Conservation (phyloP, 2,329 filamentous ascomycete species). For the Hypoxylon sp. region DNA sequence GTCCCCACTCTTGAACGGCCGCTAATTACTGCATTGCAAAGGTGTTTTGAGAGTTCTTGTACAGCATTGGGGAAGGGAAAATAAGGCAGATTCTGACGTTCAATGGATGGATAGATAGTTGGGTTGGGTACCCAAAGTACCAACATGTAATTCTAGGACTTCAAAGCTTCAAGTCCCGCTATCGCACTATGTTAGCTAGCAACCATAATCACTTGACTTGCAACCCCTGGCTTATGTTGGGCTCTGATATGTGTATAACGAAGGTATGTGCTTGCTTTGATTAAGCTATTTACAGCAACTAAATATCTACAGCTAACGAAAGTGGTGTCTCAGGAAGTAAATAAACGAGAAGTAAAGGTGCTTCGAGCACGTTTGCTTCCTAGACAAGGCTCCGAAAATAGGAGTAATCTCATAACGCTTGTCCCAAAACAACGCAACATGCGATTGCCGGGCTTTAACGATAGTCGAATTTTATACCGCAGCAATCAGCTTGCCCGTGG, state of each 20-base stretch:
- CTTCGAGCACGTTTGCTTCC: slow-evolving; percentile 16
- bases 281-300: slow-evolving; percentile 23
- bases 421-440: background rate
- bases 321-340: slow-evolving; percentile 1
- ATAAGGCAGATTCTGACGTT: slow-evolving; percentile 13
- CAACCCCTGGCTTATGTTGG: too few relatives aligned
- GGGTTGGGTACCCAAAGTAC: slow-evolving; percentile 29
- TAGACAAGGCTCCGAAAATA: background rate
- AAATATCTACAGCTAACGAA: slow-evolving; percentile 31
- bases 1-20: slow-evolving; percentile 4
- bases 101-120: slow-evolving; percentile 28
- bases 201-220: background rate
- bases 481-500: slow-evolving; percentile 55
- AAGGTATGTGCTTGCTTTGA: slow-evolving; percentile 15
- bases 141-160: slow-evolving; percentile 19
- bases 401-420: background rate
- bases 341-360: slow-evolving; percentile 23
- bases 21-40: slow-evolving; percentile 32
- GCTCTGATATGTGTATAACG: background rate
- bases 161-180: background rate
- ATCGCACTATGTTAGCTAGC: background rate
- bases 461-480: slow-evolving; percentile 10
- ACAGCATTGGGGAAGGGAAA: slow-evolving; percentile 24
- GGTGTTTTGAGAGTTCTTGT: slow-evolving; percentile 34
- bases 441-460: background rate